Conservation (phyloP, 2,329 filamentous ascomycete species). For the Lasiodiplodia gonubiensis region DNA sequence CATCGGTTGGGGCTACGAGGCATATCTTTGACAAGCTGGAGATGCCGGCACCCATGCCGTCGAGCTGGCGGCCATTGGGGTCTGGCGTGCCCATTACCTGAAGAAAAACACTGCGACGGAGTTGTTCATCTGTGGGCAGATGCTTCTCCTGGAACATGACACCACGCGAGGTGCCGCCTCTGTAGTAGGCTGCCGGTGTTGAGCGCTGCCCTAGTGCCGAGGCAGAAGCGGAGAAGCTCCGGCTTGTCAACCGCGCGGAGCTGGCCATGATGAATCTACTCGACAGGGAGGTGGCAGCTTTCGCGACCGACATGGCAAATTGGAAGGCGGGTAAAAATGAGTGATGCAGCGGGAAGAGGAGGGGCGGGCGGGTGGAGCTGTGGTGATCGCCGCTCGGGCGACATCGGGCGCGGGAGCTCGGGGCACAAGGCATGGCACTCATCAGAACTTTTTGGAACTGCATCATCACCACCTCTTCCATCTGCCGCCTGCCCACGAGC, state of each 20-base stretch:
- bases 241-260: not conserved
- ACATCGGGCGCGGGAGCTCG: slow-evolving; percentile 19
- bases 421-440: slow-evolving; percentile 3
- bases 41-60: slow-evolving; percentile 73
- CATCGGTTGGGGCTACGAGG: slow-evolving; percentile 62
- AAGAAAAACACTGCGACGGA: slow-evolving; percentile 63
- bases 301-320: not conserved
- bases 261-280: not conserved
- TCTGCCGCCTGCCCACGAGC: not conserved
- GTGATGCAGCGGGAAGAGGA: not conserved
- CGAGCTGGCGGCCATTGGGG: slow-evolving; percentile 69
- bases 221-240: slow-evolving; percentile 7
- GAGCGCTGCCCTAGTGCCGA: slow-evolving; percentile 24
- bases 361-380: not conserved
- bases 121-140: slow-evolving; percentile 53
- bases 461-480: slow-evolving; percentile 14
- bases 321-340: not conserved
- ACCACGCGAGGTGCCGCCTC: slow-evolving; percentile 72
- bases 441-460: slow-evolving; percentile 25
- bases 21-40: slow-evolving; percentile 75
- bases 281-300: not conserved
- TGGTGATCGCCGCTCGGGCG: slow-evolving; percentile 20
- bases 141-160: slow-evolving; percentile 63
- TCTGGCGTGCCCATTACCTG: slow-evolving; percentile 70
- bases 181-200: slow-evolving; percentile 63